These are phyloP conservation scores for Alternaria postmessia DNA, from an alignment of 2,329 filamentous ascomycete genomes.

Conservation along the genomic window DNA sequence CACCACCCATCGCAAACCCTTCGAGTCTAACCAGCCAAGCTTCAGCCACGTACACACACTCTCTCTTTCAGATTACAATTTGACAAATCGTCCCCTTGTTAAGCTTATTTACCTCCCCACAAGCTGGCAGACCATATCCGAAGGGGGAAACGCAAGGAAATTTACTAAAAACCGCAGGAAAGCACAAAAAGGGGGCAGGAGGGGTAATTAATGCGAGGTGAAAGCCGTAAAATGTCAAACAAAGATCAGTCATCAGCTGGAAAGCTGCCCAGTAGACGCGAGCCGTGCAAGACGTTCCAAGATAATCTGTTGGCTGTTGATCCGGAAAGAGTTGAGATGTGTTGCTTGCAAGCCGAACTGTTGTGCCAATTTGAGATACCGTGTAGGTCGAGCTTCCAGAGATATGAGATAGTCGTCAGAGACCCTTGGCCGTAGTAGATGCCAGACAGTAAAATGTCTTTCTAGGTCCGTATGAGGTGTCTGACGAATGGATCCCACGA, in stretches of 20 bases:
- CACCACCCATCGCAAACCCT: conserved; percentile 24
- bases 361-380: conserved; percentile 37
- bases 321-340: conserved; percentile 27
- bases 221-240: conserved; percentile 38
- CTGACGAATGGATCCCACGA: conserved; percentile 48
- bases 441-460: conserved; percentile 36
- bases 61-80: conserved; percentile 41
- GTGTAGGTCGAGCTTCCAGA: conserved; percentile 43
- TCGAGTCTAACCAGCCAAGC: conserved; percentile 31
- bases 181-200: conserved; percentile 37
- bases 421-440: conserved; percentile 35
- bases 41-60: conserved; percentile 19
- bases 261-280: conserved; percentile 33
- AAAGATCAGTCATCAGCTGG: conserved; percentile 42
- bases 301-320: conserved; percentile 24
- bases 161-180: conserved; percentile 31
- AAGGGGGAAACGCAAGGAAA: conserved; percentile 47
- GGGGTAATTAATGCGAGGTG: conserved; percentile 45
- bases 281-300: conserved; percentile 35
- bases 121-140: conserved; percentile 52
- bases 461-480: conserved; percentile 44
- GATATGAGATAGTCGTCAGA: conserved; percentile 37
- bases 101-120: conserved; percentile 50
- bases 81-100: conserved; percentile 48
- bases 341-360: conserved; percentile 30